Conservation (phyloP, 306 rosid genomes). For the Cicer bijugum region DNA sequence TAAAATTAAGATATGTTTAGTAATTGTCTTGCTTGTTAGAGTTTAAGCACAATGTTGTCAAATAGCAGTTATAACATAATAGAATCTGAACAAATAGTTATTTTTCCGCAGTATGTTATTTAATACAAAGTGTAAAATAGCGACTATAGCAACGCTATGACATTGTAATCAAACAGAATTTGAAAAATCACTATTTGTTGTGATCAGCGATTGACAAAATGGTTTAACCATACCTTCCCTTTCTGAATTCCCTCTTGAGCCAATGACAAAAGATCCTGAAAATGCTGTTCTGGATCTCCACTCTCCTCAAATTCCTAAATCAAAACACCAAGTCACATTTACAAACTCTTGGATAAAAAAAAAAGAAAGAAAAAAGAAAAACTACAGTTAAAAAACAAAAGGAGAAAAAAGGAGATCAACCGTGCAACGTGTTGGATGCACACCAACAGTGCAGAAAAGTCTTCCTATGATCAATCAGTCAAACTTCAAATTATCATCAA, state of each 20-base stretch:
- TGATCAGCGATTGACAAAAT: too few species aligned
- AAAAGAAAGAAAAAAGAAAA: slow-evolving; percentile 27
- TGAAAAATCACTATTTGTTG: too few species aligned
- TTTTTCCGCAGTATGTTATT: too few species aligned
- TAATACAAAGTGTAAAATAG: too few species aligned
- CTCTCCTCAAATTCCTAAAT: slow-evolving; percentile 85
- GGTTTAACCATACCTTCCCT: slow-evolving; percentile 68
- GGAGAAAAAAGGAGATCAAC: slow-evolving; percentile 50
- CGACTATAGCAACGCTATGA: too few species aligned
- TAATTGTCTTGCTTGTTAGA: neutral
- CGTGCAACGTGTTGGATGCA: slow-evolving; percentile 99
- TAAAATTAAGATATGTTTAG: slow-evolving; percentile 24
- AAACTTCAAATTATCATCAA: neutral
- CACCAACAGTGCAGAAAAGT: slow-evolving; percentile 93
- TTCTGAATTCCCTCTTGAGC: slow-evolving; percentile 90
- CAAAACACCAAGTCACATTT: slow-evolving; percentile 40
- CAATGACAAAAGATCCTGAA: slow-evolving; percentile 80
- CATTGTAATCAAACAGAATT: too few species aligned
- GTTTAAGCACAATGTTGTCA: neutral
- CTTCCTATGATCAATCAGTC: slow-evolving; percentile 60
- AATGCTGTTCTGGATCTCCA: slow-evolving; percentile 91
- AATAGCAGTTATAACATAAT: too few species aligned
- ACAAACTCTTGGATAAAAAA: slow-evolving; percentile 42
- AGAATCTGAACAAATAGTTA: too few species aligned
- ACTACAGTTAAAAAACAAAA: slow-evolving; percentile 15